phyloP scores from a whole-genome alignment of 202 grass and related monocot species.

The Schoenoplectus tabernaemontani region DNA sequence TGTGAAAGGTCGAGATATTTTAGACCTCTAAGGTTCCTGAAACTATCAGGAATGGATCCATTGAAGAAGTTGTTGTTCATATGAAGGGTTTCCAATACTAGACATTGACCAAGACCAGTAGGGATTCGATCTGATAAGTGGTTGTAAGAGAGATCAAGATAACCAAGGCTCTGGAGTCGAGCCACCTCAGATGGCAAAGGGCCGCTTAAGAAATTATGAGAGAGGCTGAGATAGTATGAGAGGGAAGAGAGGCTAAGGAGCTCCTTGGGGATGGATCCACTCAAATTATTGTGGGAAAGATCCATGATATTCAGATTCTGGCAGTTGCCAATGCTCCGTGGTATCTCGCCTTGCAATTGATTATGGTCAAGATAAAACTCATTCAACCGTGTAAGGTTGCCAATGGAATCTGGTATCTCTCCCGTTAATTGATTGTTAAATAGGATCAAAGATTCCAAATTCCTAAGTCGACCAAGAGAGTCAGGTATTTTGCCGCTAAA shows the following conservation, averaged over 20 bases:
- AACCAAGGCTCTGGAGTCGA: conserved; percentile 7
- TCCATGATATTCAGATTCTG: neutral
- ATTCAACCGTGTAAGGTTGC: conserved; percentile 27
- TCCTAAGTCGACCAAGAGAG: conserved; percentile 7
- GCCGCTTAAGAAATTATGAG: conserved; percentile 21
- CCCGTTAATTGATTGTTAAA: conserved; percentile 8
- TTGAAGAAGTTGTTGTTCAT: conserved; percentile 22
- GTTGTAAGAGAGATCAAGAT: conserved; percentile 22
- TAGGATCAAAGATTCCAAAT: neutral
- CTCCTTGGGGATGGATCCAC: conserved; percentile 23
- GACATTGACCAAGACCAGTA: conserved; percentile 7
- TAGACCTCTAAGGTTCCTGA: conserved; percentile 9
- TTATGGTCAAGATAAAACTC: neutral
- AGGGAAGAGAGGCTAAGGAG: conserved; percentile 20
- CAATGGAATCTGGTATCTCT: conserved; percentile 27
- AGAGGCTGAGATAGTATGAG: conserved; percentile 9
- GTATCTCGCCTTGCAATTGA: conserved; percentile 19
- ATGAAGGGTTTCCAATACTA: conserved; percentile 1
- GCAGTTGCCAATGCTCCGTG: neutral
- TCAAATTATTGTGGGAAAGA: conserved; percentile 23
- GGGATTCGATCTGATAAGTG: conserved; percentile 2
- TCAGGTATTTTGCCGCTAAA: conserved; percentile 17
- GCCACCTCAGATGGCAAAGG: conserved; percentile 18
- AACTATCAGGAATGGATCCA: neutral
- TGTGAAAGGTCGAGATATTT: conserved; percentile 3